Base-by-base conservation (phyloP, 169 alveolate genomes). In the Plasmodium adleri region DNA sequence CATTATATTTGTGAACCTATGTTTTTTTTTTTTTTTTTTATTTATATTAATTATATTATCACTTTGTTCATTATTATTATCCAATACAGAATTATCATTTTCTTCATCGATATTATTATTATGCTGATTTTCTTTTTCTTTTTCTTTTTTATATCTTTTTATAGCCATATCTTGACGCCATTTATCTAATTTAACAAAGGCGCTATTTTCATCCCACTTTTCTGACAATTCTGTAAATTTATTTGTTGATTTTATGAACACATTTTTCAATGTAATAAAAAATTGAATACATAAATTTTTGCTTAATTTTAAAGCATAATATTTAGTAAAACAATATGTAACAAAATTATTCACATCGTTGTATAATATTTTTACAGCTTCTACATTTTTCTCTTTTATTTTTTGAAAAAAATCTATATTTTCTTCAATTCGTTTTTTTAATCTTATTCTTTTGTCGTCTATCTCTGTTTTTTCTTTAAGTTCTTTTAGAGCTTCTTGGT, bases 101-200 rank as follows among this genome's bases (percentile, higher is more conserved):
- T 72, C 22, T 3, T 70, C 71, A 70, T 88, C 12, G 0, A 22
- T 67, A 64, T 74, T 64, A 59, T 75, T 43, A 63, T 56, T 28
- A 62, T 58, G 47, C 50, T 80, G 78, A 47, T 73, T 74, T 24
- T 45, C 76, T 45, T 62, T 39, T 22, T 58, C 67, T 73, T 76
- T 72, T 71, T 88, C 72, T 73, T 74, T 76, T 67, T 88, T 90
- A 88, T 75, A 93, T 13, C 95, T 64, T 45, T 52, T 74, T 20
- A 93, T 74, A 39, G 95, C 95, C 94, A 88, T 88, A 49, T 78
- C 90, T 71, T 91, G 94, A n/a, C 94, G 60, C 95, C 95, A 93
- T 68, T 93, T 73, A 20, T 83, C 91, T 66, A 83, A 22, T 22
- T 68, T 64, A 9, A 58, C 58, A 26, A 83, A 83, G 9, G 91